phyloP scores from a whole-genome alignment of 306 rosid species.

The Rubus idaeus region DNA sequence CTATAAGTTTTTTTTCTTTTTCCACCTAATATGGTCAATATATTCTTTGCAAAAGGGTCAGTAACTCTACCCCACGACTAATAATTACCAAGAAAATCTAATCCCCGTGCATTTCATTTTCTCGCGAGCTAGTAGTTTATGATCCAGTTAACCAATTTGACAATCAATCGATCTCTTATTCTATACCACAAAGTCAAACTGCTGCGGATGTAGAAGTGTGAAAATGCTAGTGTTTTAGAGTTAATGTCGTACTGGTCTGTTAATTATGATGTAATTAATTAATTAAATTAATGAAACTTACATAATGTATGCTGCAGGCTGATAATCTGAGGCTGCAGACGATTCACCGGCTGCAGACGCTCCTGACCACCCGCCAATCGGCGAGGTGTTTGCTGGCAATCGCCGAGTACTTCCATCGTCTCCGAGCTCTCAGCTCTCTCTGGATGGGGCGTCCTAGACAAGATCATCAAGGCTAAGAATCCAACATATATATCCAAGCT shows the following conservation, averaged over 20 bases:
- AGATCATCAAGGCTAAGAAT: slow-evolving; percentile 35
- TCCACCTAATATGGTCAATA: slow-evolving; percentile 14
- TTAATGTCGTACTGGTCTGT: background rate
- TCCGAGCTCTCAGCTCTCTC: slow-evolving; percentile 85
- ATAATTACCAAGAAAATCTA: background rate
- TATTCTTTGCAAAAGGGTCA: background rate
- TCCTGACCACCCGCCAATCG: slow-evolving; percentile 81
- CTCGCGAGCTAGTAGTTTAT: background rate
- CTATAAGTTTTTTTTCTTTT: background rate
- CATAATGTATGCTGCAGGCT: slow-evolving; percentile 52
- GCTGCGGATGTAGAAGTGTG: background rate
- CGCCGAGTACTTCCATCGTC: slow-evolving; percentile 83
- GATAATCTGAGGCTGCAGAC: slow-evolving; percentile 79
- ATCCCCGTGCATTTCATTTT: background rate
- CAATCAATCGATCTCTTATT: slow-evolving; percentile 1
- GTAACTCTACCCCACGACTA: slow-evolving; percentile 18
- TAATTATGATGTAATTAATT: background rate
- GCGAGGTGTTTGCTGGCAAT: slow-evolving; percentile 86
- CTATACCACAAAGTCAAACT: slow-evolving; percentile 1
- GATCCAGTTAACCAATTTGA: slow-evolving; percentile 3
- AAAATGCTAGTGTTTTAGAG: background rate
- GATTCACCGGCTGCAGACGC: slow-evolving; percentile 60
- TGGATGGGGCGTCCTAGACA: slow-evolving; percentile 87
- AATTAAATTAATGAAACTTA: background rate
- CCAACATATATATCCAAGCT: slow-evolving; percentile 3